Conservation (phyloP, 2,329 filamentous ascomycete genomes). For the Epichloe glyceriae region DNA sequence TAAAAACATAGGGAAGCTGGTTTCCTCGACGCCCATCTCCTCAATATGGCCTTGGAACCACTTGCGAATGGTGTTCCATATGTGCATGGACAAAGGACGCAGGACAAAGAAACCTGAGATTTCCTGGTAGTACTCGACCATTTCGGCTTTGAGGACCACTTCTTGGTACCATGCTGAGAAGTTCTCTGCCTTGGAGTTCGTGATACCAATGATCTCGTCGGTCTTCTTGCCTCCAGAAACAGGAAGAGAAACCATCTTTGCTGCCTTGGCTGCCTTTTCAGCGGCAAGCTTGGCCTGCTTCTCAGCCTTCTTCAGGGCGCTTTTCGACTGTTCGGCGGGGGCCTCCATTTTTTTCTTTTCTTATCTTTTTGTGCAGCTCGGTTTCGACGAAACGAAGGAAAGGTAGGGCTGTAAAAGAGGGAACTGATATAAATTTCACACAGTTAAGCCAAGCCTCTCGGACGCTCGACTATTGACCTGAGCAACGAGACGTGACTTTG, state of each 20-base stretch:
- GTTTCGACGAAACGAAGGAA: background rate
- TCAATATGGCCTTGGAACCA: conserved; percentile 69
- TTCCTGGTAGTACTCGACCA: conserved; percentile 92
- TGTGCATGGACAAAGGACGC: conserved; percentile 55
- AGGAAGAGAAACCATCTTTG: conserved; percentile 37
- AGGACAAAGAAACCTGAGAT: conserved; percentile 96
- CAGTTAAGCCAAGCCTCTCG: background rate
- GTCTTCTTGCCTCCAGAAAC: conserved; percentile 46
- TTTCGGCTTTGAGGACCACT: conserved; percentile 88
- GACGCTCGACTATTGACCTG: background rate
- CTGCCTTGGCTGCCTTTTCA: conserved; percentile 49
- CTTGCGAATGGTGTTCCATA: conserved; percentile 52
- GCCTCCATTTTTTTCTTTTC: conserved; percentile 15
- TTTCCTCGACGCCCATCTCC: conserved; percentile 83
- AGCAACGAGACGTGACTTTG: background rate
- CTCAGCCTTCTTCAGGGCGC: conserved; percentile 52
- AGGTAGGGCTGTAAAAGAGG: background rate
- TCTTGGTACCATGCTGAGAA: conserved; percentile 96
- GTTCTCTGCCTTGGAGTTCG: conserved; percentile 70
- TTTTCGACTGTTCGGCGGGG: conserved; percentile 38
- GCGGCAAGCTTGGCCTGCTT: conserved; percentile 49
- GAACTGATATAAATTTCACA: background rate
- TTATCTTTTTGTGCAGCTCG: background rate
- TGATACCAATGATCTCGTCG: conserved; percentile 74
- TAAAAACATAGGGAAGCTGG: conserved; percentile 93